These are phyloP conservation scores for Podospora bellae-mahoneyi DNA, from an alignment of 495 filamentous ascomycete genomes.

Conservation along the genomic window DNA sequence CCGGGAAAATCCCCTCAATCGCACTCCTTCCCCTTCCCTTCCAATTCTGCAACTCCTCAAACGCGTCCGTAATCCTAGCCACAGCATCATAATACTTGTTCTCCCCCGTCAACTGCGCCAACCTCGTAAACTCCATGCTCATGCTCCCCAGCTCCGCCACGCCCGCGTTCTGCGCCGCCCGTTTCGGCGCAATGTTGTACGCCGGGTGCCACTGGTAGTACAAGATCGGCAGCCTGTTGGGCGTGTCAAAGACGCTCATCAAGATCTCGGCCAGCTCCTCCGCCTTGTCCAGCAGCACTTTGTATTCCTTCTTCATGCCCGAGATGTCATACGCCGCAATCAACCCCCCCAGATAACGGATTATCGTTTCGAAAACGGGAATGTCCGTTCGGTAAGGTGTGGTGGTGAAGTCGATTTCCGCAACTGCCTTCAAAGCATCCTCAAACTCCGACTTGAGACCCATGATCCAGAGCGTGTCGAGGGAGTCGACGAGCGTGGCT, in stretches of 20 bases:
- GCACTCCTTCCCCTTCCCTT: conserved; percentile 52
- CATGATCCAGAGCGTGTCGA: conserved; percentile 98
- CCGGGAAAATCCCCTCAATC: conserved; percentile 82
- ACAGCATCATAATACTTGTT: conserved; percentile 92
- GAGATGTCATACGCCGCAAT: conserved; percentile 81
- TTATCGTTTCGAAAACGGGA: conserved; percentile 84
- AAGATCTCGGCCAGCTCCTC: conserved; percentile 83
- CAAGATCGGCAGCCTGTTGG: conserved; percentile 89
- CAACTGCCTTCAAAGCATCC: conserved; percentile 72
- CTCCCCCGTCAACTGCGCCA: conserved; percentile 86
- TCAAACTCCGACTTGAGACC: conserved; percentile 84
- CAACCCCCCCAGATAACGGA: conserved; percentile 81
- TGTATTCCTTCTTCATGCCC: conserved; percentile 49
- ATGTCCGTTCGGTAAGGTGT: conserved; percentile 56
- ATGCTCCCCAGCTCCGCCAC: conserved; percentile 88
- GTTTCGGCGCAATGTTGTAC: conserved; percentile 60
- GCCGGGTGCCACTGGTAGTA: conserved; percentile 81
- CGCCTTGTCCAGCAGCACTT: conserved; percentile 76
- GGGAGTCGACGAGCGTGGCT: conserved; percentile 85
- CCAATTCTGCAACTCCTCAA: conserved; percentile 69
- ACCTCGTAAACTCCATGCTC: conserved; percentile 89
- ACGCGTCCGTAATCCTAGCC: conserved; percentile 82
- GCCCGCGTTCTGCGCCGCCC: conserved; percentile 58
- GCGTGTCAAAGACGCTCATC: conserved; percentile 92
- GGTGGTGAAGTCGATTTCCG: conserved; percentile 86